A percentile compares a stretch with the other conserved stretches of the same genome.
Evolutionary conservation across 768 basidiomycete genomes (phyloP).

Genomic region (Macrocybe gigantea): DNA sequence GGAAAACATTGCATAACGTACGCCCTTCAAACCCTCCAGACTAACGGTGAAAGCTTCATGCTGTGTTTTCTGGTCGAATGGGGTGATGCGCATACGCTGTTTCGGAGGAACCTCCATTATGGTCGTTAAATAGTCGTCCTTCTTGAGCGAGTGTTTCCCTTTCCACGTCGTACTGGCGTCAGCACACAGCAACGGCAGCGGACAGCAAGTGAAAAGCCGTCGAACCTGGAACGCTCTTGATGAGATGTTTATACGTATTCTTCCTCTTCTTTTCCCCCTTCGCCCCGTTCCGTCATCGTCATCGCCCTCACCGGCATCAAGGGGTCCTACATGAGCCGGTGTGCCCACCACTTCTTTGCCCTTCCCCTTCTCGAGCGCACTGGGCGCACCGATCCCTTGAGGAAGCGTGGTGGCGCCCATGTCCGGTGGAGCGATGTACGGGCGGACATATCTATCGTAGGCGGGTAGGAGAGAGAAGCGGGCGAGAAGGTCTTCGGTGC

Average conservation of each 20-base stretch:
- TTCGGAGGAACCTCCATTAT: constrained; percentile 69
- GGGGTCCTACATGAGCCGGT: constrained; percentile 27
- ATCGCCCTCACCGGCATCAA: constrained; percentile 36
- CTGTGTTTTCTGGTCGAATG: constrained; percentile 63
- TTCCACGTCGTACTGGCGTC: constrained; percentile 16
- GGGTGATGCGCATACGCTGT: constrained; percentile 54
- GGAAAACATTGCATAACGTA: constrained; percentile 29
- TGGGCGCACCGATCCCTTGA: constrained; percentile 13
- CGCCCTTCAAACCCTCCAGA: constrained; percentile 67
- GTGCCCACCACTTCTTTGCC: constrained; percentile 35
- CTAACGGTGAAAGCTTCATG: constrained; percentile 70
- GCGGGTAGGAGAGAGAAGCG: constrained; percentile 66
- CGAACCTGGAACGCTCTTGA: constrained; percentile 70
- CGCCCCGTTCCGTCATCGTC: constrained; percentile 48
- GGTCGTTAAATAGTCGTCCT: constrained; percentile 63
- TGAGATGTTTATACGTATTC: constrained; percentile 72
- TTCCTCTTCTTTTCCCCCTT: constrained; percentile 69
- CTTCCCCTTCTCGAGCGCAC: constrained; percentile 41
- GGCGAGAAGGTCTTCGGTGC: constrained; percentile 75
- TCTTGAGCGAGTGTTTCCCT: constrained; percentile 81
- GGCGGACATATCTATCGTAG: constrained; percentile 81
- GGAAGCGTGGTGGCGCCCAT: constrained; percentile 8
- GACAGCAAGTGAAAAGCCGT: constrained; percentile 8
- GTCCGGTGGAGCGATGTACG: constrained; percentile 30
- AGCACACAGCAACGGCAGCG: constrained; percentile 5